These are phyloP conservation scores for Microdochium bolleyi DNA, from an alignment of 2,329 filamentous ascomycete genomes.

Conservation along the genomic window DNA sequence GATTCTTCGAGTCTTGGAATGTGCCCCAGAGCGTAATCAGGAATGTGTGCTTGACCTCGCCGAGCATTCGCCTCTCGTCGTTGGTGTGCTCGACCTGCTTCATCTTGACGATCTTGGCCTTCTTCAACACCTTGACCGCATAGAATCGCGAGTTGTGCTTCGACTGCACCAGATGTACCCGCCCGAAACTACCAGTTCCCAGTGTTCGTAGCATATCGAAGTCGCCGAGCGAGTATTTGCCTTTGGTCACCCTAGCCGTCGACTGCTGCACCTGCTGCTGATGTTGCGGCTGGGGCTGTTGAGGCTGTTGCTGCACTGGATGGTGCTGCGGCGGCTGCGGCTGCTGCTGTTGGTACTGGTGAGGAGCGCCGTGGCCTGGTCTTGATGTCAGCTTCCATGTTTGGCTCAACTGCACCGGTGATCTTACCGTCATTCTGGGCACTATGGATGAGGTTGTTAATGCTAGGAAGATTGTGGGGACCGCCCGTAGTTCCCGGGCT, in stretches of 20 bases:
- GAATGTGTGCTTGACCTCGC: conserved; percentile 96
- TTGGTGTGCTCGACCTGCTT: conserved; percentile 99
- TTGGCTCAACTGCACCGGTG: conserved; percentile 8
- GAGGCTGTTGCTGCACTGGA: conserved; percentile 13
- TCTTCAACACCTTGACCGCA: conserved; percentile 97
- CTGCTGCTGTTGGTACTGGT: conserved; percentile 15
- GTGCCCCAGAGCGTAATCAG: conserved; percentile 97
- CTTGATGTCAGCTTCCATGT: conserved; percentile 13
- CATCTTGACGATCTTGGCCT: conserved; percentile 98
- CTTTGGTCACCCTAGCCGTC: conserved; percentile 70
- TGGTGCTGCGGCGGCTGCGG: conserved; percentile 10
- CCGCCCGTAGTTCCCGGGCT: conserved; percentile 18
- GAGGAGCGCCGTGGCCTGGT: conserved; percentile 28
- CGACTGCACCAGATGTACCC: conserved; percentile 93
- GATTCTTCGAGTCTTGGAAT: conserved; percentile 88
- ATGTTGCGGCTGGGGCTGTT: conserved; percentile 19
- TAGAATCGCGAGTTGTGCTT: conserved; percentile 98
- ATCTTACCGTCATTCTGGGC: conserved; percentile 35
- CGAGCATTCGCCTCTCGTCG: conserved; percentile 91
- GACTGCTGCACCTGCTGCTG: conserved; percentile 20
- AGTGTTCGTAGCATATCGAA: conserved; percentile 87
- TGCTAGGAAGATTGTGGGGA: conserved; percentile 66
- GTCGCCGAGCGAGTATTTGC: conserved; percentile 90
- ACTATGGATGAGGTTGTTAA: conserved; percentile 75
- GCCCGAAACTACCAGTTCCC: conserved; percentile 92